These are phyloP conservation scores for Erigeron philadelphicus DNA, from an alignment of 140 eudicot genomes.

Conservation along the genomic window DNA sequence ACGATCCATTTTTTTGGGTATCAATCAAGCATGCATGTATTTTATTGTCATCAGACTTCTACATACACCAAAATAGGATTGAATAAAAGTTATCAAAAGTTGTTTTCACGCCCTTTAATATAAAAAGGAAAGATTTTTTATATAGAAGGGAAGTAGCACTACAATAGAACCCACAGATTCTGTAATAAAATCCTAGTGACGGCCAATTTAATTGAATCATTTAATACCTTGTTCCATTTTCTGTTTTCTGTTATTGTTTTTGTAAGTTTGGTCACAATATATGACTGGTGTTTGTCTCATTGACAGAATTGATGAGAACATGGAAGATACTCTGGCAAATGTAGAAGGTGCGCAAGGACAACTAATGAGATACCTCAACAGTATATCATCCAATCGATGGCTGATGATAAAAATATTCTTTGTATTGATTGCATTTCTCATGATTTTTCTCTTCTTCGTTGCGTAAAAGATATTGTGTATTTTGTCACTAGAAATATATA, in stretches of 20 bases:
- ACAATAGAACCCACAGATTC: not conserved
- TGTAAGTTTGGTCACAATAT: not conserved
- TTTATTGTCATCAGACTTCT: too few species aligned
- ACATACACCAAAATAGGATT: too few species aligned
- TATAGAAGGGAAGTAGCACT: not conserved
- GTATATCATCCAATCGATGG: constrained; percentile 94
- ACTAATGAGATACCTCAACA: constrained; percentile 79
- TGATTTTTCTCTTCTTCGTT: constrained; percentile 83
- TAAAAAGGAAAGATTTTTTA: too few species aligned
- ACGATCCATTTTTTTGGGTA: too few species aligned
- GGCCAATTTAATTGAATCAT: too few species aligned
- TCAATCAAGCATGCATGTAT: too few species aligned
- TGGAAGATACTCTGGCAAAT: constrained; percentile 83
- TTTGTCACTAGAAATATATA: constrained; percentile 12
- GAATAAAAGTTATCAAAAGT: too few species aligned
- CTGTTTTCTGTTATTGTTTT: not conserved
- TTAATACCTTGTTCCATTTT: not conserved
- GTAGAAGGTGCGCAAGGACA: constrained; percentile 97
- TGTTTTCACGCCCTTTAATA: too few species aligned
- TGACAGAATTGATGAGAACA: constrained; percentile 72
- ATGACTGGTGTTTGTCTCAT: not conserved
- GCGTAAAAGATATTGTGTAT: constrained; percentile 38
- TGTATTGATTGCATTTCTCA: constrained; percentile 78
- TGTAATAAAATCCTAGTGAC: not conserved
- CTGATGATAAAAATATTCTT: constrained; percentile 91